Evolutionary conservation across 176 grass and related monocot genomes (phyloP), one percentile per base, ranked within the genome.

Genomic region (Aechmea fasciata): DNA sequence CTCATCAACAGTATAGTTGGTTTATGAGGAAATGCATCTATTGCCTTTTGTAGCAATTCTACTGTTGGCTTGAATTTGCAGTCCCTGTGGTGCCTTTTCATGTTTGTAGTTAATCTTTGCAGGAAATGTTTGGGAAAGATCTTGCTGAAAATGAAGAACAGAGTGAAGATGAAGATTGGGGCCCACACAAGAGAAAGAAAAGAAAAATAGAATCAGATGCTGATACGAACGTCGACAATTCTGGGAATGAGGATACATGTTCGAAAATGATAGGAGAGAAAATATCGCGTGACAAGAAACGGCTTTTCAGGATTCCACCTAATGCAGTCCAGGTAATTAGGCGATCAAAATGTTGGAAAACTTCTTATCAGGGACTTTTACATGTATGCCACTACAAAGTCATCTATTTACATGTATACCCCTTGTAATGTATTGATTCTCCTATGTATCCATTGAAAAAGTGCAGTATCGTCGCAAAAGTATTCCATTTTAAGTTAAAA

Each of bases 111-210:
- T 53, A 75, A 33, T 64, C 25, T 78, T 66, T 28, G 48, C 74
- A 99, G 94, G 89, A 93, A 80, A 99, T 99, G 89, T 93, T 99
- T 85, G 89, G 89, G 57, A 93, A 90, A 73, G 73, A 81, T 52
- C 51, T 47, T 22, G 65, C 71, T 53, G 79, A 83, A 66, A 83
- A 82, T 73, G 89, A 75, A 74, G 74, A 84, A 52, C 86, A 82
- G 61, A 99, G 77, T 73, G 89, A 93, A 80, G 94, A 99, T 85
- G 94, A 99, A 83, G 87, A 93, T 55, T 99, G 94, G 94, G 80
- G 80, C 49, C 75, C 69, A 73, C 25, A 61, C 57, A 87, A 52
- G 47, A 82, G 79, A 83, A 90, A 90, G 72, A 92, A 89, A 76
- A 90, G 83, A 63, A 89, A 69, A 75, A 76, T 57, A 3, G 10